phyloP scores from a whole-genome alignment of 495 filamentous ascomycete genomes.

The Acidiella bohemica region DNA sequence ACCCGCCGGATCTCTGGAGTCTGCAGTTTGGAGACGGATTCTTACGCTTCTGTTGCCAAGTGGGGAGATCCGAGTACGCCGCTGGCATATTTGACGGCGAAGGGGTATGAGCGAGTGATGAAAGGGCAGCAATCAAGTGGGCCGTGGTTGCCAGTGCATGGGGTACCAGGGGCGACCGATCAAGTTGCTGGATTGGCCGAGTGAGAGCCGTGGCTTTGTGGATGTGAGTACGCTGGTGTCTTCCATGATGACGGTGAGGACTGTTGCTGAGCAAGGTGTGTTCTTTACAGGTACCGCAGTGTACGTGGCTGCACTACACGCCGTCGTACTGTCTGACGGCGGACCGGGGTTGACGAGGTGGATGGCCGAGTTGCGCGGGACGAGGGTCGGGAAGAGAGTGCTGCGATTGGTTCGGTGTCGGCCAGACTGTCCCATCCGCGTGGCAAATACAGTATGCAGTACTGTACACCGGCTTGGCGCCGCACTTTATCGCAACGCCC shows the following conservation, averaged over 20 bases:
- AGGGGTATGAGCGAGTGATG: constrained; percentile 7
- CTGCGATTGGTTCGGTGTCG: no score
- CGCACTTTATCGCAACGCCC: no score
- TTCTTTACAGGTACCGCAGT: neutral
- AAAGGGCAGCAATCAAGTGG: constrained; percentile 4
- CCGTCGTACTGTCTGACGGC: neutral
- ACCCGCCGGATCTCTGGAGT: constrained; percentile 4
- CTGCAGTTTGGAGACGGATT: constrained; percentile 7
- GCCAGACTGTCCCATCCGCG: no score
- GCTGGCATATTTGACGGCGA: constrained; percentile 10
- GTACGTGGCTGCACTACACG: neutral
- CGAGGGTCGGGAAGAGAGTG: no score
- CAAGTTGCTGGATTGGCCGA: constrained; percentile 11
- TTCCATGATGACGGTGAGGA: neutral
- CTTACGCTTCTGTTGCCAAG: constrained; percentile 9
- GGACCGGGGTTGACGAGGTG: neutral
- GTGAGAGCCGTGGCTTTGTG: constrained; percentile 4
- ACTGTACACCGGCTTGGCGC: no score
- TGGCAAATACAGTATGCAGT: no score
- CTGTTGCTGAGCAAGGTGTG: no score
- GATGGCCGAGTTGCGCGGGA: no score
- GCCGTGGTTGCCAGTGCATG: constrained; percentile 9
- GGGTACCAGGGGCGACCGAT: constrained; percentile 7
- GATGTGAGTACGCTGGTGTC: neutral
- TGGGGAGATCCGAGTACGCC: constrained; percentile 12